phyloP scores from a whole-genome alignment of 2,329 filamentous ascomycete species.

The Dactylellina sp. region DNA sequence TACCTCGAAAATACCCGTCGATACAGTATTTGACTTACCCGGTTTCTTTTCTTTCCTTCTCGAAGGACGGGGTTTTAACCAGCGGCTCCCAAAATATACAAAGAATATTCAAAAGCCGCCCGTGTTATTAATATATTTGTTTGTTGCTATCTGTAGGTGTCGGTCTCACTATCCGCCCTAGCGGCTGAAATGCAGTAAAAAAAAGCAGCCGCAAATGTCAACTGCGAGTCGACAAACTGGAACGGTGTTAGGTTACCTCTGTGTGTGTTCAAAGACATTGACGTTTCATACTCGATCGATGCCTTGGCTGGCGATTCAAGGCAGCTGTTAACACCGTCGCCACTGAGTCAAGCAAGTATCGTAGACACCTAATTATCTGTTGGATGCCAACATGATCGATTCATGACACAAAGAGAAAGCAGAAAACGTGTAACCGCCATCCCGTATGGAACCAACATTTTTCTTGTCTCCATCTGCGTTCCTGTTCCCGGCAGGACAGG shows the following conservation, averaged over 20 bases:
- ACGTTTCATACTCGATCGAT: conserved; percentile 31
- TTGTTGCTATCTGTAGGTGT: neutral
- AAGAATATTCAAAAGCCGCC: no score
- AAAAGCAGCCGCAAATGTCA: conserved; percentile 1
- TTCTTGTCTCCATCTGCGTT: neutral
- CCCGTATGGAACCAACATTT: conserved; percentile 53
- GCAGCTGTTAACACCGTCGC: conserved; percentile 23
- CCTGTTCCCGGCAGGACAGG: conserved; percentile 12
- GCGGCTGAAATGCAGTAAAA: conserved; percentile 13
- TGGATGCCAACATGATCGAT: neutral
- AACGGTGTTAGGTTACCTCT: neutral
- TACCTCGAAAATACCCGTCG: no score
- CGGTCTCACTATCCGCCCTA: conserved; percentile 36
- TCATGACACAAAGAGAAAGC: neutral
- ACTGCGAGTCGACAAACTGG: conserved; percentile 3
- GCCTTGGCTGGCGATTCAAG: conserved; percentile 12
- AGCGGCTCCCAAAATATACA: no score
- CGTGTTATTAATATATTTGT: no score
- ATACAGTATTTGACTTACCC: no score
- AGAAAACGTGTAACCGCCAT: conserved; percentile 47
- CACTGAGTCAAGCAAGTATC: no score
- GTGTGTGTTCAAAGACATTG: conserved; percentile 24
- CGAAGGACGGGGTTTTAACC: no score
- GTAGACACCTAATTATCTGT: conserved; percentile 1
- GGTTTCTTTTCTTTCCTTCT: no score